Conservation (phyloP, 257 asterid species). For the Gynochthodes officinalis region DNA sequence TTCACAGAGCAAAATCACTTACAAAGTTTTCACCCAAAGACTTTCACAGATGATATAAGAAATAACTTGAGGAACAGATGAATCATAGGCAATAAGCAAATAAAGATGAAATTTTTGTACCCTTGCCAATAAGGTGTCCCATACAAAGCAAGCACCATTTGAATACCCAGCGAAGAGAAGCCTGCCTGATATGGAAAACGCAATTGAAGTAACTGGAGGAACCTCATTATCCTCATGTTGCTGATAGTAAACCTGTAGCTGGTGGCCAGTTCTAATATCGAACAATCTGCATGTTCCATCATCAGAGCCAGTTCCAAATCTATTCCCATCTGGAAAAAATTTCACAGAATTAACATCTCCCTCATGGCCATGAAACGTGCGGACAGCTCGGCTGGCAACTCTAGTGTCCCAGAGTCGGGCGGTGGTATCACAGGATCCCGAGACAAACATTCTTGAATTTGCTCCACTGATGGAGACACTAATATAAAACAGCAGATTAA, state of each 20-base stretch:
- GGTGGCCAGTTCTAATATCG: constrained; percentile 97
- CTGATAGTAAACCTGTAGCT: constrained; percentile 86
- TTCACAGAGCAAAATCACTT: background rate
- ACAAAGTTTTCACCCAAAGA: background rate
- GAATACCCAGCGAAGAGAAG: constrained; percentile 88
- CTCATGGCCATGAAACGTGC: constrained; percentile 85
- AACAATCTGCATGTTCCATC: constrained; percentile 92
- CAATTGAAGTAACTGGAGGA: constrained; percentile 78
- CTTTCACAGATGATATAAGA: background rate
- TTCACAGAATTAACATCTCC: constrained; percentile 92
- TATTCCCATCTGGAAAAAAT: constrained; percentile 91
- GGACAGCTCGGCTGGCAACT: constrained; percentile 96
- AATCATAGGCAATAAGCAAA: constrained; percentile 1
- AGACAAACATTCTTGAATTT: constrained; percentile 78
- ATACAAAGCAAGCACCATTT: constrained; percentile 84
- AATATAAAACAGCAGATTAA: constrained; percentile 23
- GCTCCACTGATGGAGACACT: constrained; percentile 87
- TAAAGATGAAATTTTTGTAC: constrained; percentile 35
- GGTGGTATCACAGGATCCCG: constrained; percentile 97
- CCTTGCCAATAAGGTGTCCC: constrained; percentile 97
- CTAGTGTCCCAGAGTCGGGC: constrained; percentile 97
- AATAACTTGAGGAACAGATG: background rate
- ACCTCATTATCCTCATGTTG: constrained; percentile 61
- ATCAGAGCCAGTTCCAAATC: constrained; percentile 93
- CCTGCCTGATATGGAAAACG: constrained; percentile 89